A percentile compares a stretch with the other conserved stretches of the same genome.
Evolutionary conservation across 257 asterid genomes (phyloP).

Genomic region (Solanum neorickii): DNA sequence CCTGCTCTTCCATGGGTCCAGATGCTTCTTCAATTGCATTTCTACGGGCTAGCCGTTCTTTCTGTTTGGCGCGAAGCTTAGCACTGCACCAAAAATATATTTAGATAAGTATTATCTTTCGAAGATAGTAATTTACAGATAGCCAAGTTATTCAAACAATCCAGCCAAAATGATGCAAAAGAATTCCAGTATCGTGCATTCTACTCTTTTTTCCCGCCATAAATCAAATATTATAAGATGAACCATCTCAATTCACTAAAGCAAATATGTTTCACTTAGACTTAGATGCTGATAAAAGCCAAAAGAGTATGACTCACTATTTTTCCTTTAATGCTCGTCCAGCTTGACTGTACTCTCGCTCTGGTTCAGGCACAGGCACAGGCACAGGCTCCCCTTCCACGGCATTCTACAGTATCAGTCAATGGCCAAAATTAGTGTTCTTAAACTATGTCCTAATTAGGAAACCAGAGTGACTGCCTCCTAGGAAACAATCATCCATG

Average conservation of each 20-base stretch:
- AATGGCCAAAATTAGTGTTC: not conserved
- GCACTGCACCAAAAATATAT: constrained; percentile 27
- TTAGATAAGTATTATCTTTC: not conserved
- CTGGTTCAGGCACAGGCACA: constrained; percentile 45
- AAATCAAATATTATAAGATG: not conserved
- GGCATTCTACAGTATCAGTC: constrained; percentile 36
- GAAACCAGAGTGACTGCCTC: not conserved
- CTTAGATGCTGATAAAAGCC: not conserved
- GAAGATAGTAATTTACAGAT: not conserved
- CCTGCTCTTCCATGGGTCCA: constrained; percentile 16
- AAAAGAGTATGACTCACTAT: constrained; percentile 48
- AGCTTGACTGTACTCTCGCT: constrained; percentile 61
- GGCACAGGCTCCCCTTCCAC: constrained; percentile 56
- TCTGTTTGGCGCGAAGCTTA: constrained; percentile 87
- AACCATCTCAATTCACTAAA: not conserved
- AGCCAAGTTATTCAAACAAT: not conserved
- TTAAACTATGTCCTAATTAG: not conserved
- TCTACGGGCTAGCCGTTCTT: constrained; percentile 52
- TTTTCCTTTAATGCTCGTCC: constrained; percentile 80
- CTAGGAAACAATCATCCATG: not conserved
- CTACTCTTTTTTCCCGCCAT: not conserved
- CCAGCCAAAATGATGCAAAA: not conserved
- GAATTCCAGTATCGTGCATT: not conserved
- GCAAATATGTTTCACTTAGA: not conserved
- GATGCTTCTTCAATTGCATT: constrained; percentile 28